A percentile compares a stretch with the other conserved stretches of the same genome.
Evolutionary conservation across 257 asterid genomes (phyloP).

Genomic region (Solanum chilense): DNA sequence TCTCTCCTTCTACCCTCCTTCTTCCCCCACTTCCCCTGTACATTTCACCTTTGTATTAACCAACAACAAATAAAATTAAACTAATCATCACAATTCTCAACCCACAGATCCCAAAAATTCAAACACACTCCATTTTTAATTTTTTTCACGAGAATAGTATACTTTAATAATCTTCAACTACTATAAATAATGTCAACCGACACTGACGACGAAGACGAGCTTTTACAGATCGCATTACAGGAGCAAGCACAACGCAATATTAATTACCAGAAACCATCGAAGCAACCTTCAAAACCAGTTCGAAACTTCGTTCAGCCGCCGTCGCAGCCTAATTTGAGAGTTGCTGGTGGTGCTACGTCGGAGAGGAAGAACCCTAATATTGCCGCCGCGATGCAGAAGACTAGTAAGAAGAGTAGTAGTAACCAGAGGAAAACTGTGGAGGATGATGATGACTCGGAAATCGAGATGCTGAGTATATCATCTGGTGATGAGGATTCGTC

Average conservation of each 20-base stretch:
- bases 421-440: constrained; percentile 33
- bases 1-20: background rate
- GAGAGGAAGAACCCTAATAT: constrained; percentile 9
- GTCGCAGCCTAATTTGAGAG: background rate
- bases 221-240: constrained; percentile 86
- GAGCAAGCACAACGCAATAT: constrained; percentile 79
- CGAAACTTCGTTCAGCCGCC: constrained; percentile 6
- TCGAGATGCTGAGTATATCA: constrained; percentile 93
- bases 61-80: background rate
- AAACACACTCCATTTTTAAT: background rate
- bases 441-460: constrained; percentile 93
- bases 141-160: background rate
- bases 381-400: constrained; percentile 27
- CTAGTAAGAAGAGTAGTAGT: background rate
- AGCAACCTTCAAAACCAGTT: constrained; percentile 51
- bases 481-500: constrained; percentile 86
- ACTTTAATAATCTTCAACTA: background rate
- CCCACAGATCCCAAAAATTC: background rate
- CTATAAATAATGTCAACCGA: constrained; percentile 58
- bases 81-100: background rate
- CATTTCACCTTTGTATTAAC: background rate
- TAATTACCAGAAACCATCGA: constrained; percentile 35
- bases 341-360: constrained; percentile 4
- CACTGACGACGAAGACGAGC: constrained; percentile 81
- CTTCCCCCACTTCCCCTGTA: background rate